phyloP scores from a whole-genome alignment of 257 asterid genomes.

The Nicotiana undulata region DNA sequence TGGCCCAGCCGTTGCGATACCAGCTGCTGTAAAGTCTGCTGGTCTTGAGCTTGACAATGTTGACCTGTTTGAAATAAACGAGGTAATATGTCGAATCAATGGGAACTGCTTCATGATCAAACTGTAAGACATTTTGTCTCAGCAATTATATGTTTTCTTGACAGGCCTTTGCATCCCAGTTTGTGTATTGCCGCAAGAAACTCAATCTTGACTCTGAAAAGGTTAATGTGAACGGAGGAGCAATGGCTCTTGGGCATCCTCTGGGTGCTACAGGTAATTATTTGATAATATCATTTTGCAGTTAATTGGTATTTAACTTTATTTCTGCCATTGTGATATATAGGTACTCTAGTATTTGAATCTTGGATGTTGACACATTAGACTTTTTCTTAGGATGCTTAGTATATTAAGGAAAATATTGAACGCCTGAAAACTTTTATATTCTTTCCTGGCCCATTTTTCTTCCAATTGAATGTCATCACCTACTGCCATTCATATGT shows the following conservation, averaged over 20 bases:
- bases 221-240: constrained; percentile 94
- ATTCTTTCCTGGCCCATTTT: too few species aligned
- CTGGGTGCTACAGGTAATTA: constrained; percentile 77
- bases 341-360: too few species aligned
- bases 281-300: background rate
- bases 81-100: constrained; percentile 35
- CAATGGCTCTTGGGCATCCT: constrained; percentile 94
- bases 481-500: too few species aligned
- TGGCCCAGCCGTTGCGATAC: constrained; percentile 94
- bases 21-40: constrained; percentile 87
- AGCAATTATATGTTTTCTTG: background rate
- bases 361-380: too few species aligned
- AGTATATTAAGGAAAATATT: too few species aligned
- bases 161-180: constrained; percentile 96
- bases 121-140: background rate
- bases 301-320: too few species aligned
- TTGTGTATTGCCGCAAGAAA: constrained; percentile 70
- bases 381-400: too few species aligned
- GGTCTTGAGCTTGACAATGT: constrained; percentile 61
- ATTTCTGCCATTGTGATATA: too few species aligned
- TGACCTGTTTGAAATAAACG: constrained; percentile 79
- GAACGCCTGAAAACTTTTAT: too few species aligned
- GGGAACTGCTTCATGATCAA: background rate
- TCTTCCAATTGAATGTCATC: too few species aligned
- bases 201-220: constrained; percentile 65